Conservation (phyloP, 192 early-diverging fungal species). For the Mortierella alpina region DNA sequence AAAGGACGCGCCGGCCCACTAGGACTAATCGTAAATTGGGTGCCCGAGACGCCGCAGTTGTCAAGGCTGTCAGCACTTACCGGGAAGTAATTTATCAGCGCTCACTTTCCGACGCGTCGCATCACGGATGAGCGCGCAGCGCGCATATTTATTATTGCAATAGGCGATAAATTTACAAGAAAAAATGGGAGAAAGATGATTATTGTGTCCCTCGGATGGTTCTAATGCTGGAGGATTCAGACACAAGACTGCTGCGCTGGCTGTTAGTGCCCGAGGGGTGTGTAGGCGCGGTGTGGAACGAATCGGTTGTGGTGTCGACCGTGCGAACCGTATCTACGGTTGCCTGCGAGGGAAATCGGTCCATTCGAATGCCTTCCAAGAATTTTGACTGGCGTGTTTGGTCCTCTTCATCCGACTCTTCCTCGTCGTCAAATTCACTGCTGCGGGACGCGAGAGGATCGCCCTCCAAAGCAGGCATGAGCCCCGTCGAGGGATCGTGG, state of each 20-base stretch:
- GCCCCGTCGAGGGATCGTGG: too few relatives aligned
- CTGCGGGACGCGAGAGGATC: too few relatives aligned
- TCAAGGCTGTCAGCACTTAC: too few relatives aligned
- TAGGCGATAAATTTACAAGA: too few relatives aligned
- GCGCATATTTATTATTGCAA: too few relatives aligned
- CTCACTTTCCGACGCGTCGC: too few relatives aligned
- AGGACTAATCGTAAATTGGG: too few relatives aligned
- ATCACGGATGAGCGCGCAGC: too few relatives aligned
- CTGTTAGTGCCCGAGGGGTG: conserved; percentile 2
- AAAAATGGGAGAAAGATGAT: too few relatives aligned
- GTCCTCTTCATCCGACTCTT: conserved; percentile 1
- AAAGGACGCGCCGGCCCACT: too few relatives aligned
- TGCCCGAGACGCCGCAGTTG: too few relatives aligned
- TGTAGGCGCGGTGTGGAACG: conserved; percentile 17
- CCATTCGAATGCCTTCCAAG: not conserved
- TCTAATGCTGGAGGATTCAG: not conserved
- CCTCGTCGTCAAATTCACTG: conserved; percentile 4
- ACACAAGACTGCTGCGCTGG: not conserved
- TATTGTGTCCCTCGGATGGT: not conserved
- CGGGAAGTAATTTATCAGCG: too few relatives aligned
- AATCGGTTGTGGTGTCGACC: not conserved
- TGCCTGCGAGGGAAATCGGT: conserved; percentile 3
- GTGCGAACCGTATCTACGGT: not conserved
- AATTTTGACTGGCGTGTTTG: not conserved
- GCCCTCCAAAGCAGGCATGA: not conserved